Conservation (phyloP, 2,329 filamentous ascomycete species). For the Colletotrichum sp. region DNA sequence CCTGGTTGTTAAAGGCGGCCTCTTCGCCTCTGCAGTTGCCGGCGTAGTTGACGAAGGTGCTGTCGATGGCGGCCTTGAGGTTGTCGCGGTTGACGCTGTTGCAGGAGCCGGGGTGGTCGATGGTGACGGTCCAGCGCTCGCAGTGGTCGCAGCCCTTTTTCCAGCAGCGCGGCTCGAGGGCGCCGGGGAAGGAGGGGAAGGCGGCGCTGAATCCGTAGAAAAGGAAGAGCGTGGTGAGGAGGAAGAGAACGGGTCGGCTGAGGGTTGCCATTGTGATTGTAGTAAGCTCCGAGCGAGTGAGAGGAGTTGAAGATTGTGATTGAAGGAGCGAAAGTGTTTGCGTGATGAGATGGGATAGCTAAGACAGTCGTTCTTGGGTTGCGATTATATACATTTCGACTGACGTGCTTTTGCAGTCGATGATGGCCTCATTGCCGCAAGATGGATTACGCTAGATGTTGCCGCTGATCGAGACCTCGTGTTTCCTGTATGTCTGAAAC, state of each 20-base stretch:
- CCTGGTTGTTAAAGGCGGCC: background rate
- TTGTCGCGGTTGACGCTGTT: background rate
- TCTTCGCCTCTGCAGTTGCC: constrained; percentile 2
- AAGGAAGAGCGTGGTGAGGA: background rate
- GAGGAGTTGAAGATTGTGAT: background rate
- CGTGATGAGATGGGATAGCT: background rate
- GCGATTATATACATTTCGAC: background rate
- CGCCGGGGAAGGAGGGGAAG: background rate
- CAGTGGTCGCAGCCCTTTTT: background rate
- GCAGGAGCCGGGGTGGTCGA: background rate
- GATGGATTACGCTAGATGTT: background rate
- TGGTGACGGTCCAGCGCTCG: background rate
- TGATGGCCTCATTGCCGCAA: background rate
- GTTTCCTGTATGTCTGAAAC: background rate
- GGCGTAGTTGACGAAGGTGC: background rate
- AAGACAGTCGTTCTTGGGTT: background rate
- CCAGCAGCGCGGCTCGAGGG: background rate
- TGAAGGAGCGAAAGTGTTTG: background rate
- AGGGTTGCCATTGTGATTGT: background rate
- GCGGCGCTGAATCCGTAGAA: background rate
- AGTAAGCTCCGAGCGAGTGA: background rate
- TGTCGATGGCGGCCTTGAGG: constrained; percentile 1
- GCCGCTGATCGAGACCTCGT: background rate
- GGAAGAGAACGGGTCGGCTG: background rate
- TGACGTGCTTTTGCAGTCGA: background rate